These are phyloP conservation scores for Botrytis byssoidea DNA, from an alignment of 2,329 filamentous ascomycete species.

Conservation along the genomic window DNA sequence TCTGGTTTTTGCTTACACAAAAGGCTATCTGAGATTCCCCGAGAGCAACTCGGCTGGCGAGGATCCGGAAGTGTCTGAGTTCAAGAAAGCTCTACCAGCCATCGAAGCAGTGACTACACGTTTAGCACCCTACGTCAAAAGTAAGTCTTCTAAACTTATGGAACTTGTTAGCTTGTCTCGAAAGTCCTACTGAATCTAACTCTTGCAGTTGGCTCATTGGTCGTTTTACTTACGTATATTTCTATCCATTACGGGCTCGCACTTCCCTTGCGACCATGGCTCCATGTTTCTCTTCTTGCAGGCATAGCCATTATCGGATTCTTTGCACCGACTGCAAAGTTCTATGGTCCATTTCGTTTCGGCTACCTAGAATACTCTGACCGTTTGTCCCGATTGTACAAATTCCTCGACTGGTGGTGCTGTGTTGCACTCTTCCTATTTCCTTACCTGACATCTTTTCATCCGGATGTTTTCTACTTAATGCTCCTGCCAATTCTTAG, in stretches of 20 bases:
- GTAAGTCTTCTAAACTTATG: not conserved
- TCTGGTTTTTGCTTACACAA: not conserved
- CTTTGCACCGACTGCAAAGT: not conserved
- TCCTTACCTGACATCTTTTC: not conserved
- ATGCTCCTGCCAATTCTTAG: not conserved
- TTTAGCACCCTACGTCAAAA: not conserved
- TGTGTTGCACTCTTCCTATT: not conserved
- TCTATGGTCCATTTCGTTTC: not conserved
- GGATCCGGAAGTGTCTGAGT: not conserved
- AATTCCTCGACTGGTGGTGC: not conserved
- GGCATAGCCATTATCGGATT: not conserved
- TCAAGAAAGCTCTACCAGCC: not conserved
- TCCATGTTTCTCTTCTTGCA: not conserved
- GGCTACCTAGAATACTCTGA: not conserved
- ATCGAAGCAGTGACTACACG: not conserved
- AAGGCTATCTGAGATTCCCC: not conserved
- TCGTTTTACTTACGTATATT: not conserved
- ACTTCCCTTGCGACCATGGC: not conserved
- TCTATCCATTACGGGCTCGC: not conserved
- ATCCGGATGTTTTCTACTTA: not conserved
- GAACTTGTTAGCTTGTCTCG: not conserved
- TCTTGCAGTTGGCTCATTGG: not conserved
- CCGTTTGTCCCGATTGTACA: not conserved
- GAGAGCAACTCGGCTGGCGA: not conserved
- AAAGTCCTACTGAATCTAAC: not conserved